phyloP scores from a whole-genome alignment of 2,329 filamentous ascomycete genomes.

The Fonsecaea erecta region DNA sequence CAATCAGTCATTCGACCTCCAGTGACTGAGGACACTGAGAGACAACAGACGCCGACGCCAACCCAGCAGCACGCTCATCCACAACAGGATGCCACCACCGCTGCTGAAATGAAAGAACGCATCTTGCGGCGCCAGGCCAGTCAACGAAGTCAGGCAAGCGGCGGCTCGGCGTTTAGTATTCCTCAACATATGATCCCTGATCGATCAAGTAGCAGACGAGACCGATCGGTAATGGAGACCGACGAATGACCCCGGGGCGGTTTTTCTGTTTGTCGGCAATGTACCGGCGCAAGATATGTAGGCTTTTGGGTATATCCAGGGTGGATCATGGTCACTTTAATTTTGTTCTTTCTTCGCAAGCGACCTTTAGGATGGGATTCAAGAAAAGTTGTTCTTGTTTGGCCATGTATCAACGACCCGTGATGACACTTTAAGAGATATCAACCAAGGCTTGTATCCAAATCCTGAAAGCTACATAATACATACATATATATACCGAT shows the following conservation, averaged over 20 bases:
- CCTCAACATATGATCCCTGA: conserved; percentile 36
- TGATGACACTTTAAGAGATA: conserved; percentile 6
- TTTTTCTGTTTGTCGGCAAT: not conserved
- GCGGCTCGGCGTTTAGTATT: conserved; percentile 32
- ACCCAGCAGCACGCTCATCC: conserved; percentile 4
- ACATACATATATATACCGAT: not conserved
- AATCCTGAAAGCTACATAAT: not conserved
- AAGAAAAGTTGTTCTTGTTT: conserved; percentile 8
- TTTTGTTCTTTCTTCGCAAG: not conserved
- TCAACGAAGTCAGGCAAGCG: conserved; percentile 27
- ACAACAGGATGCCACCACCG: conserved; percentile 20
- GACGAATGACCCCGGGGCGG: not conserved
- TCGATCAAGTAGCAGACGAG: conserved; percentile 34
- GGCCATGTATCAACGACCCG: conserved; percentile 14
- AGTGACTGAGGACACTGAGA: not conserved
- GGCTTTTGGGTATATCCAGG: not conserved
- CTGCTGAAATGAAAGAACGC: conserved; percentile 17
- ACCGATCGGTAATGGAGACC: conserved; percentile 29
- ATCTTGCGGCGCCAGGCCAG: conserved; percentile 26
- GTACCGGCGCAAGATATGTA: not conserved
- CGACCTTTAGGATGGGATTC: conserved; percentile 9
- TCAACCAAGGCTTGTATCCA: not conserved
- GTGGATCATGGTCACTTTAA: not conserved
- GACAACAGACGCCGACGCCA: not conserved
- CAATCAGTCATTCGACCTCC: conserved; percentile 11